Evolutionary conservation across 305 asterid species (phyloP).

Genomic region (Solanum chacoense): DNA sequence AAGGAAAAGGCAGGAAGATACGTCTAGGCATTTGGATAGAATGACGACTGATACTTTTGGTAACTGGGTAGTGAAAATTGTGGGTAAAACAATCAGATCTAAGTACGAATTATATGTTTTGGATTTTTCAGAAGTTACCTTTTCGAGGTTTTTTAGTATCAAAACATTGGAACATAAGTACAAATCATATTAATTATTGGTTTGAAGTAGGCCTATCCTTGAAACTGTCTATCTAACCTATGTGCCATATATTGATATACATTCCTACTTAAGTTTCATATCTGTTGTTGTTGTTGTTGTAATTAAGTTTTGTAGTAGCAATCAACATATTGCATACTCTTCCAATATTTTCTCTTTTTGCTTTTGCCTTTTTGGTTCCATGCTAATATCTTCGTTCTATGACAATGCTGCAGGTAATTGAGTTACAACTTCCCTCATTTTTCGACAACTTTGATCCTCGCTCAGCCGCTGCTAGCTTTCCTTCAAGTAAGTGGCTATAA

Average conservation of each 20-base stretch:
- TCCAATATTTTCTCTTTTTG: background rate
- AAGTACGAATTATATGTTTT: background rate
- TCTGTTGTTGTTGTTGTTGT: background rate
- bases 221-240: background rate
- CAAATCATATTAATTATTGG: background rate
- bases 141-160: background rate
- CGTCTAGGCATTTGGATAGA: background rate
- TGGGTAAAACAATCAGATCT: background rate
- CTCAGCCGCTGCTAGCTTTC: conserved; percentile 81
- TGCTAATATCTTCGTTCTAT: background rate
- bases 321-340: background rate
- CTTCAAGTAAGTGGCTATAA: conserved; percentile 50
- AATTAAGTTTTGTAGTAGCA: background rate
- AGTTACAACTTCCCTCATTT: conserved; percentile 89
- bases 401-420: conserved; percentile 50
- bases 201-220: background rate
- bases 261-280: background rate
- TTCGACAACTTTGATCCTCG: conserved; percentile 90
- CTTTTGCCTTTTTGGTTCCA: background rate
- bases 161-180: background rate
- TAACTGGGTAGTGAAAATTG: background rate
- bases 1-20: background rate
- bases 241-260: background rate
- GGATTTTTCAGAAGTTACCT: background rate
- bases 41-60: background rate